Conservation (phyloP, 495 filamentous ascomycete species). For the Neurospora sp. region DNA sequence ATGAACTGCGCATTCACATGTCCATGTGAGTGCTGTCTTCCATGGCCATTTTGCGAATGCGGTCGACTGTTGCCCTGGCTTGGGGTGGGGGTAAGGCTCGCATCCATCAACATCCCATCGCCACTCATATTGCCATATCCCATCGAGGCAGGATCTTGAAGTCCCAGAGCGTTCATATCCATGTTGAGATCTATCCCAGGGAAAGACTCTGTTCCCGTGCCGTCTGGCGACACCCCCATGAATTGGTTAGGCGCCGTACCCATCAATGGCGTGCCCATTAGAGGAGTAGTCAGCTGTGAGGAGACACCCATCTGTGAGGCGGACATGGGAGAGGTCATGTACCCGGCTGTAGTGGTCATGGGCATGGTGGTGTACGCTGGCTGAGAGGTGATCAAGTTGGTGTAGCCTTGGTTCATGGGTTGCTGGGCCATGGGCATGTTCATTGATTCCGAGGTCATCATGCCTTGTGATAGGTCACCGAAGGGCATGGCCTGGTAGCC, state of each 20-base stretch:
- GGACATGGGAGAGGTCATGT: constrained; percentile 1
- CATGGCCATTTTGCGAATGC: neutral
- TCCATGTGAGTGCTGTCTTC: neutral
- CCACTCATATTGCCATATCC: neutral
- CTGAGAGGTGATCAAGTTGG: constrained; percentile 1
- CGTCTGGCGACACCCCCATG: constrained; percentile 11
- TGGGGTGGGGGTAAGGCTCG: neutral
- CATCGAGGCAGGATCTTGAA: constrained; percentile 19
- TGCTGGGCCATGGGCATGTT: constrained; percentile 1
- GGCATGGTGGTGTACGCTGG: constrained; percentile 1
- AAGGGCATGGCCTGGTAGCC: neutral
- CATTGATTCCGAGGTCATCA: constrained; percentile 8
- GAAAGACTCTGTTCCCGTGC: constrained; percentile 21
- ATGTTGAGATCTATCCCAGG: constrained; percentile 25
- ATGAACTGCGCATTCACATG: neutral
- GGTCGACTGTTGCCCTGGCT: neutral
- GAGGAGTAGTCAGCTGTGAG: constrained; percentile 5
- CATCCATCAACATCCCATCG: neutral
- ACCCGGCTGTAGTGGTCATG: neutral
- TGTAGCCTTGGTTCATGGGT: neutral
- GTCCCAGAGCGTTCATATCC: constrained; percentile 24
- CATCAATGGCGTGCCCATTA: constrained; percentile 11
- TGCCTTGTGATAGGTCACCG: constrained; percentile 8
- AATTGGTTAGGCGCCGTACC: constrained; percentile 7
- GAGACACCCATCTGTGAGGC: constrained; percentile 1